phyloP scores from a whole-genome alignment of 768 basidiomycete genomes.

The Russula vinacea region DNA sequence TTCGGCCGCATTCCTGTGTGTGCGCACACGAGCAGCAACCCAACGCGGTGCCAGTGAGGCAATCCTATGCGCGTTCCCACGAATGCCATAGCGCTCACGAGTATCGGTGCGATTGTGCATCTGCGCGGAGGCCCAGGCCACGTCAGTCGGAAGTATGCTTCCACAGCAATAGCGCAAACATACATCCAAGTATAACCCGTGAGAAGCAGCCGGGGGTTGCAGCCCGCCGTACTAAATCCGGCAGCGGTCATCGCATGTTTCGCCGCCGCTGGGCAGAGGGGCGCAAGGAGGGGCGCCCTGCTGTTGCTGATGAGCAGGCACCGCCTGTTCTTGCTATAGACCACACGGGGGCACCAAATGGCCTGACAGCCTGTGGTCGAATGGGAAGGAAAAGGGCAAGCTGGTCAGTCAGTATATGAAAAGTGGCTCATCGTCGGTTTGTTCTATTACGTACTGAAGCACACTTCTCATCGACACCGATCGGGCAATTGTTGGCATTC shows the following conservation, averaged over 20 bases:
- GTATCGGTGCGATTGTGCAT: constrained; percentile 36
- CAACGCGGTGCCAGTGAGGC: too few relatives aligned
- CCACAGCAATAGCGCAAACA: too few relatives aligned
- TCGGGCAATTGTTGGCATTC: constrained; percentile 33
- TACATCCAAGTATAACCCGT: constrained; percentile 14
- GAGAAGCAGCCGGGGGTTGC: too few relatives aligned
- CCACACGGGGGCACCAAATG: constrained; percentile 43
- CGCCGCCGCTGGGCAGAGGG: constrained; percentile 41
- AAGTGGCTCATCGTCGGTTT: too few relatives aligned
- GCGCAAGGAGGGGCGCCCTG: too few relatives aligned
- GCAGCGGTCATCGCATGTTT: constrained; percentile 38
- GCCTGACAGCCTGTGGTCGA: constrained; percentile 36
- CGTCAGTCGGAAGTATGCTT: background rate
- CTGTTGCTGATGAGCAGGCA: constrained; percentile 43
- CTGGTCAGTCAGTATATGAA: too few relatives aligned
- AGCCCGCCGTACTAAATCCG: constrained; percentile 41
- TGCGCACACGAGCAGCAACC: background rate
- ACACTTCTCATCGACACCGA: constrained; percentile 35
- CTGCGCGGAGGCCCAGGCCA: too few relatives aligned
- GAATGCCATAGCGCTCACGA: constrained; percentile 10
- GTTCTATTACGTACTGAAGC: background rate
- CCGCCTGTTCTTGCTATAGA: constrained; percentile 41
- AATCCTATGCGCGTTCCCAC: background rate
- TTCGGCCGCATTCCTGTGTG: constrained; percentile 8
- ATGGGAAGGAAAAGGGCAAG: too few relatives aligned